Conservation (phyloP, 2,329 filamentous ascomycete genomes). For the Penicillium sp. region DNA sequence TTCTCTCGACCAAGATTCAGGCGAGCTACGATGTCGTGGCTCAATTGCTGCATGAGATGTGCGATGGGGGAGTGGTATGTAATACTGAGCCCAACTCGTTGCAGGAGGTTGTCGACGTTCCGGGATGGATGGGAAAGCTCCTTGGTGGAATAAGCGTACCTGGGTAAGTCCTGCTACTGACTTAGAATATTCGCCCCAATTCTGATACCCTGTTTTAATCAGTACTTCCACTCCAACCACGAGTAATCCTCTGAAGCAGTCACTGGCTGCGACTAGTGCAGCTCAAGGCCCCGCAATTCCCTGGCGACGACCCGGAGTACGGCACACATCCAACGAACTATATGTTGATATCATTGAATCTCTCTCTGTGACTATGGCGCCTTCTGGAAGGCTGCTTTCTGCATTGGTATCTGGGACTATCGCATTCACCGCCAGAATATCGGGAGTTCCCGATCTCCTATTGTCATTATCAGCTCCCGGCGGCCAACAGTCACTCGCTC, state of each 20-base stretch:
- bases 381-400: slow-evolving; percentile 81
- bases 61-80: slow-evolving; percentile 83
- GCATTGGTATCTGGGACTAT: slow-evolving; percentile 91
- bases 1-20: slow-evolving; percentile 85
- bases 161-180: slow-evolving; percentile 51
- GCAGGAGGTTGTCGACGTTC: slow-evolving; percentile 86
- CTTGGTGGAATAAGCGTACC: slow-evolving; percentile 84
- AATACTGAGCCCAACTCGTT: slow-evolving; percentile 93
- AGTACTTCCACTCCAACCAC: slow-evolving; percentile 44
- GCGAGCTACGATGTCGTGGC: slow-evolving; percentile 89
- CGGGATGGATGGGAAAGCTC: slow-evolving; percentile 85
- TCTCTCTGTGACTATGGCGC: slow-evolving; percentile 81
- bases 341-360: slow-evolving; percentile 96
- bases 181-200: neutral
- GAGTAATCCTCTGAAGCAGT: slow-evolving; percentile 42
- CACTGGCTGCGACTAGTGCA: slow-evolving; percentile 35
- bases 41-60: slow-evolving; percentile 93
- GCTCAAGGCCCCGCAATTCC: slow-evolving; percentile 62
- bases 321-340: slow-evolving; percentile 94
- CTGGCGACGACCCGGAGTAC: slow-evolving; percentile 88
- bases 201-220: neutral
- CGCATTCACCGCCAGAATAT: slow-evolving; percentile 92
- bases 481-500: slow-evolving; percentile 72
- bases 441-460: slow-evolving; percentile 87
- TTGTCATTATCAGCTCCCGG: slow-evolving; percentile 78